These are phyloP conservation scores for Sclerospora graminicola DNA, from an alignment of 352 stramenopile species.

Conservation along the genomic window DNA sequence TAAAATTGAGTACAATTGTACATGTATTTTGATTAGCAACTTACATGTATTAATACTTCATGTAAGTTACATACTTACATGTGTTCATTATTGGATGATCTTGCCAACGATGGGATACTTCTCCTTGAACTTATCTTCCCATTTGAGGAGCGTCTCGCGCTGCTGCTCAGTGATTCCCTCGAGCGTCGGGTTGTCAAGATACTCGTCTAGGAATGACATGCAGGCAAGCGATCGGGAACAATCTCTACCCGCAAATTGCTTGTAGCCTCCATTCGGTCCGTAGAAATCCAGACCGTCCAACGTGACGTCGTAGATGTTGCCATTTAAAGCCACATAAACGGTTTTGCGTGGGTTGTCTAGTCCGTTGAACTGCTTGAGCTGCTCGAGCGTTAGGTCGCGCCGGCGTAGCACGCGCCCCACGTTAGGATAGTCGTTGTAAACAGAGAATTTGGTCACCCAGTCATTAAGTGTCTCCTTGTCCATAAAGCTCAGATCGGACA, in stretches of 20 bases:
- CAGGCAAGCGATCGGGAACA: slow-evolving; percentile 90
- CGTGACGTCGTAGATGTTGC: slow-evolving; percentile 96
- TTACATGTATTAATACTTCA: no score
- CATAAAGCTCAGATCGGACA: slow-evolving; percentile 75
- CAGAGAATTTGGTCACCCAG: slow-evolving; percentile 93
- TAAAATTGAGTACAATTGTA: no score
- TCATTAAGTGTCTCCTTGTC: slow-evolving; percentile 83
- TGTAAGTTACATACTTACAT: no score
- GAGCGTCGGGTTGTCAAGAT: slow-evolving; percentile 87
- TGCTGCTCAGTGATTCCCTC: slow-evolving; percentile 89
- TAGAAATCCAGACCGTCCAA: slow-evolving; percentile 93
- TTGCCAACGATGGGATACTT: slow-evolving; percentile 93
- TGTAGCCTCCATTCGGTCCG: slow-evolving; percentile 89
- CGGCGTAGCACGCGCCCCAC: slow-evolving; percentile 86
- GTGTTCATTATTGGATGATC: slow-evolving; percentile 27
- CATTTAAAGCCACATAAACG: slow-evolving; percentile 90
- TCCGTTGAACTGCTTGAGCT: slow-evolving; percentile 83
- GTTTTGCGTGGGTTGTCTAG: slow-evolving; percentile 77
- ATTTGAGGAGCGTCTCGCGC: slow-evolving; percentile 91
- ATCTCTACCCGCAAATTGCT: slow-evolving; percentile 93
- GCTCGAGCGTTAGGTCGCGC: slow-evolving; percentile 61
- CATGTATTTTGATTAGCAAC: no score
- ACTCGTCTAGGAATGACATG: slow-evolving; percentile 93
- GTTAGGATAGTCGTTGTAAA: slow-evolving; percentile 94
- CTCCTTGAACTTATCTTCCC: slow-evolving; percentile 92